A percentile compares a stretch with the other conserved stretches of the same genome.
phyloP scores from a whole-genome alignment of 352 stramenopile species.

The Elongisporangium prolatum region DNA sequence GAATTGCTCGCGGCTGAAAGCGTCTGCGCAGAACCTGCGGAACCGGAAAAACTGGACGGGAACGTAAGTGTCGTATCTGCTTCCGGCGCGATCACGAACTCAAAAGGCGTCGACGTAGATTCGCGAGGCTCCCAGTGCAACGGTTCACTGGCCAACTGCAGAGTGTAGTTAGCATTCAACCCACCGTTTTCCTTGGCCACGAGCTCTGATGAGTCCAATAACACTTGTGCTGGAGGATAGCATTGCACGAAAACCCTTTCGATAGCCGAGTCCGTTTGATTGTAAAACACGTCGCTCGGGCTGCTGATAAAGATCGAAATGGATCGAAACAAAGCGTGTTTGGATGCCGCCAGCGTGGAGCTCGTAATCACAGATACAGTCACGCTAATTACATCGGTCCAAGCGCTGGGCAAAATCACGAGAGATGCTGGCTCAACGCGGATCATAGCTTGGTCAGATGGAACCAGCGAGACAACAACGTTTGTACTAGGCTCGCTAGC shows the following conservation, averaged over 20 bases:
- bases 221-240: constrained; percentile 28
- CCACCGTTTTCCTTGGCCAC: constrained; percentile 33
- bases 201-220: constrained; percentile 32
- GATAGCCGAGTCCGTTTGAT: constrained; percentile 16
- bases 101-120: constrained; percentile 26
- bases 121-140: constrained; percentile 56
- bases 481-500: constrained; percentile 30
- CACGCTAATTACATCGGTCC: constrained; percentile 19
- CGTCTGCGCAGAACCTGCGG: constrained; percentile 10
- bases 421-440: constrained; percentile 21
- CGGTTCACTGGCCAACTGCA: constrained; percentile 42
- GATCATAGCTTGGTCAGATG: constrained; percentile 17
- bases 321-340: constrained; percentile 20
- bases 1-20: constrained; percentile 43
- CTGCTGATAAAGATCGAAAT: constrained; percentile 22
- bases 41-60: constrained; percentile 5
- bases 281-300: constrained; percentile 31
- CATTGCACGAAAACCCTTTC: constrained; percentile 30
- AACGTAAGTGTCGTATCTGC: constrained; percentile 49
- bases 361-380: constrained; percentile 15
- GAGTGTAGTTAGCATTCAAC: constrained; percentile 25
- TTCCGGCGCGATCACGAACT: constrained; percentile 22
- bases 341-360: constrained; percentile 1
- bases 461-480: constrained; percentile 31
- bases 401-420: constrained; percentile 21